These are phyloP conservation scores for Polychaeton citri DNA, from an alignment of 2,329 filamentous ascomycete genomes.

Conservation along the genomic window DNA sequence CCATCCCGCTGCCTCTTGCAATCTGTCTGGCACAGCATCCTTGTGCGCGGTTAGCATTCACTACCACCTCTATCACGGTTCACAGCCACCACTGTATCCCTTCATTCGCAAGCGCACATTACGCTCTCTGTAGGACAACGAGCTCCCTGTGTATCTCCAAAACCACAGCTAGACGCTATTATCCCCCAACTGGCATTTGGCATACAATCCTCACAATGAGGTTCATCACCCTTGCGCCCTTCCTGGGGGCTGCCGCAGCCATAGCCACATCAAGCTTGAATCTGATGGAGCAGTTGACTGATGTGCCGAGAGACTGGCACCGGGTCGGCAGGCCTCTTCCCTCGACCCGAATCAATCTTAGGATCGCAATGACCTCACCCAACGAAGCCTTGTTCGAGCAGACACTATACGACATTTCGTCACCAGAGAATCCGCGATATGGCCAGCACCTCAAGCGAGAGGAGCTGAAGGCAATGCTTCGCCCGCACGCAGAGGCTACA, in stretches of 20 bases:
- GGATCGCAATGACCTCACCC: slow-evolving; percentile 10
- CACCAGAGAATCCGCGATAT: slow-evolving; percentile 45
- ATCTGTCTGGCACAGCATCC: too few species aligned
- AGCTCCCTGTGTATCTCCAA: too few species aligned
- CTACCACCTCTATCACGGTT: too few species aligned
- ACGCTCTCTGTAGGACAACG: too few species aligned
- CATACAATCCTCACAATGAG: not conserved
- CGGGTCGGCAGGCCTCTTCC: slow-evolving; percentile 7
- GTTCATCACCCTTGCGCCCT: slow-evolving; percentile 25
- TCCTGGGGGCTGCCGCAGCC: slow-evolving; percentile 15
- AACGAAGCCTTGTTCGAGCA: slow-evolving; percentile 1
- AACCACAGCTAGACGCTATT: too few species aligned
- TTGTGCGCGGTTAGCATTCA: too few species aligned
- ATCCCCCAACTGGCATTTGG: too few species aligned
- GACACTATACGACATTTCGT: slow-evolving; percentile 38
- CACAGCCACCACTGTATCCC: too few species aligned
- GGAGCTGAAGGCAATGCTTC: slow-evolving; percentile 41
- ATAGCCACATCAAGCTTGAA: not conserved
- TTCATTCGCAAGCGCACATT: too few species aligned
- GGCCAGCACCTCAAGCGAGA: slow-evolving; percentile 50
- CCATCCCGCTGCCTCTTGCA: too few species aligned
- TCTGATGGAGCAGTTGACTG: slow-evolving; percentile 9
- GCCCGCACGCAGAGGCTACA: slow-evolving; percentile 36
- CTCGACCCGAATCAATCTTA: slow-evolving; percentile 6
- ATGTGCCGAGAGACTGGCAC: slow-evolving; percentile 10